Evolutionary conservation across 176 grass and related monocot genomes (phyloP), one percentile per base, ranked within the genome.

Genomic region (Aegilops bicornis): DNA sequence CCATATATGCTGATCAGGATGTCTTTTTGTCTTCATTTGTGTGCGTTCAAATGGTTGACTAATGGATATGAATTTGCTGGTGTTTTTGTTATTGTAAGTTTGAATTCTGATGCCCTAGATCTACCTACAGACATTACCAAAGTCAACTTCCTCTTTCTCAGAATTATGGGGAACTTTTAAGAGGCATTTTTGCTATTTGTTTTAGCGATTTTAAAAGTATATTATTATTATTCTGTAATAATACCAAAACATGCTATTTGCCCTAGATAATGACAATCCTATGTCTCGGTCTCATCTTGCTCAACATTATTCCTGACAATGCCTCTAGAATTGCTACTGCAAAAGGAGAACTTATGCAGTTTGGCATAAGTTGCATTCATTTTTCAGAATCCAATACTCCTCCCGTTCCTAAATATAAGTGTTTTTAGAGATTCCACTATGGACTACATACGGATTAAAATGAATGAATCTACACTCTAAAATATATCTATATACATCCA

Each of bases 21-120:
- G 5, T 17, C 27, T 33, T 79, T 39, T 61, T 71, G 58, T 80
- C 6, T 11, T 14, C 25, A 66, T 81, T 65, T 80, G 4, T 72
- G 12, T 69, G 78, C 22, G 4, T 19, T 77, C 6, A 35, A 42
- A 83, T 69, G 35, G 7, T 69, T 62, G 15, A 4, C 10, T 72
- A 71, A 43, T 52, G 10, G 59, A 39, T 79, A 62, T 62, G 40
- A 87, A 81, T 85, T 63, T 50, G 2, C 8, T 29, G 12, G 17
- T 67, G 31, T 82, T 75, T 13, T 66, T 67, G 68, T 7, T 82
- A 77, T 4, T 70, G 30, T 56, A 40, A n/a, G 22, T 75, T 81
- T 54, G 58, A n/a, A 81, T 16, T 87, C 42, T 81, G 29, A 25
- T 81, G 10, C 52, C 30, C 40, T 10, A 60, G n/a, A 67, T 68